phyloP scores from a whole-genome alignment of 495 filamentous ascomycete genomes.

The Ramalina intermedia region DNA sequence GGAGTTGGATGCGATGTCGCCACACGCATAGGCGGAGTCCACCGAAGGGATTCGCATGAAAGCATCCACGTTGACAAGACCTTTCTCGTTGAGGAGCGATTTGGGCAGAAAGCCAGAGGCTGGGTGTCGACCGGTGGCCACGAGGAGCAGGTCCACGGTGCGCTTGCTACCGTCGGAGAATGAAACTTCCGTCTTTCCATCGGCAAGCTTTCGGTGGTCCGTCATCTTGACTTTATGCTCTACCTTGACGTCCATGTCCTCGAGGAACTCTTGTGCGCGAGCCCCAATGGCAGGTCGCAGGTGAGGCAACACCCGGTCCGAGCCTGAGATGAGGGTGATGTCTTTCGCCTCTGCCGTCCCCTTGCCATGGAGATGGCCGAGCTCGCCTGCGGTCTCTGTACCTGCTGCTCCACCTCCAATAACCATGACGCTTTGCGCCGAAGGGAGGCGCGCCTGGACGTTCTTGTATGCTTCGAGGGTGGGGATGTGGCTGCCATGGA shows the following conservation, averaged over 20 bases:
- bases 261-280: constrained; percentile 27
- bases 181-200: constrained; percentile 6
- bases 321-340: constrained; percentile 33
- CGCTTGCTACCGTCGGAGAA: constrained; percentile 10
- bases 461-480: constrained; percentile 16
- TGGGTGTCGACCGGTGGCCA: constrained; percentile 38
- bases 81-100: constrained; percentile 26
- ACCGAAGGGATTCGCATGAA: constrained; percentile 19
- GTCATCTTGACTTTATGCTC: constrained; percentile 25
- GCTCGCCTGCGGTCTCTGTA: constrained; percentile 17
- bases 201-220: not conserved
- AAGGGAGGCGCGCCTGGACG: constrained; percentile 12
- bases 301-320: constrained; percentile 23
- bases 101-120: constrained; percentile 40
- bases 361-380: constrained; percentile 9
- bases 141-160: constrained; percentile 38
- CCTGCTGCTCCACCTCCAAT: constrained; percentile 18
- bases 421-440: constrained; percentile 14
- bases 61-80: constrained; percentile 32
- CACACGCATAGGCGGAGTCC: constrained; percentile 35
- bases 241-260: constrained; percentile 36
- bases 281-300: constrained; percentile 21
- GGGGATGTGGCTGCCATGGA: constrained; percentile 15
- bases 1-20: constrained; percentile 27
- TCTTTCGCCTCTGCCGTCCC: constrained; percentile 23